Evolutionary conservation across 176 grass and related monocot genomes (phyloP), one percentile per base, ranked within the genome.

Genomic region (Avena sativa): DNA sequence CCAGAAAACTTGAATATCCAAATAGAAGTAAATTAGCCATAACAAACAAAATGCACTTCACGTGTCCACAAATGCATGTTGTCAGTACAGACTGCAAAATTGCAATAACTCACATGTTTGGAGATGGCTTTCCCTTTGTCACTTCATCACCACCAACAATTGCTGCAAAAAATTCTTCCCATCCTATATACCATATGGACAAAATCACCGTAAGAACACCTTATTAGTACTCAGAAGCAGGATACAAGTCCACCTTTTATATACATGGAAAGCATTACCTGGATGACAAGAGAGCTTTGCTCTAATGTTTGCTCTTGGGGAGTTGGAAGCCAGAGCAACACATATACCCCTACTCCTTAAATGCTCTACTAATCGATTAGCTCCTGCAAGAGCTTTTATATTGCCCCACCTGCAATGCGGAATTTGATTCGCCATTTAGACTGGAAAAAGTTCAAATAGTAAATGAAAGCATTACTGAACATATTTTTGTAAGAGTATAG

Each of bases 141-240:
- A 98, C 93, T 94, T 98, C 96, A 74, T 95, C 93, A 4, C 90
- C 85, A 76, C 96, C 96, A 91, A 98, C 85, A 90, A 98, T 88
- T 73, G 70, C 89, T 90, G 87, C 85, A 89, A 98, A 98, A 9
- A 65, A 94, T 67, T 90, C 93, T 74, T 95, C 95, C 96, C 93
- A 96, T 34, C 90, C 93, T 98, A 84, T 25, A 79, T 17, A 89
- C 23, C 62, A 20, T 64, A 81, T 38, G 14, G 14, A 38, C 14
- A 69, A 69, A 9, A 16, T 69, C 7, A 38, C 6, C 7, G 16
- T 70, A 40, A 70, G 66, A 68, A 36, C 28, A 70, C 66, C 34
- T 40, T 70, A 38, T 17, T 40, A 20, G 66, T 10, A 70, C 50
- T 65, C 71, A 86, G 28, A 53, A 44, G 28, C 71, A 81, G 25